Evolutionary conservation across 768 basidiomycete genomes (phyloP).

Genomic region (Termitomyces sp.): DNA sequence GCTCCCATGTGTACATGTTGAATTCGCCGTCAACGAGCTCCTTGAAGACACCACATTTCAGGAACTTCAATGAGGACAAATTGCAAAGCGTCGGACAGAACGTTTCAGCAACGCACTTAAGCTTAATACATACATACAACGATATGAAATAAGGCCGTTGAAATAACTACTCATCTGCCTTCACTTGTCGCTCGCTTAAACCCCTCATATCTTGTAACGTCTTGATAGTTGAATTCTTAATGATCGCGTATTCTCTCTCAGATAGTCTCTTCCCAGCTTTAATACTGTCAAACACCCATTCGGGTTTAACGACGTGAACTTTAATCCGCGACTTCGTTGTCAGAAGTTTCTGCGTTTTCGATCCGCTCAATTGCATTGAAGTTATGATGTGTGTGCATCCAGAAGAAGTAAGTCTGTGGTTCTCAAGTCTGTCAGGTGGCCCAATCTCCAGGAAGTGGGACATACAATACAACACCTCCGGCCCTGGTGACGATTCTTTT

Average conservation of each 20-base stretch:
- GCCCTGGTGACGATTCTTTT: conserved; percentile 60
- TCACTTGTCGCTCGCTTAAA: background rate
- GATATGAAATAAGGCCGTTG: background rate
- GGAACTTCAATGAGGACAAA: too few species aligned
- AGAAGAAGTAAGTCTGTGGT: conserved; percentile 44
- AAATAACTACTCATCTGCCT: background rate
- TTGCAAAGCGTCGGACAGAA: background rate
- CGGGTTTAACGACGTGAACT: conserved; percentile 64
- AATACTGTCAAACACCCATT: conserved; percentile 73
- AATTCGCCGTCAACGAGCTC: too few species aligned
- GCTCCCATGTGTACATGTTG: too few species aligned
- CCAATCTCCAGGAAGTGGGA: conserved; percentile 7
- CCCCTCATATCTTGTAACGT: conserved; percentile 33
- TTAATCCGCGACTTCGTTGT: conserved; percentile 43
- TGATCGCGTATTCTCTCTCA: conserved; percentile 55
- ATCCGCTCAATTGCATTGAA: conserved; percentile 63
- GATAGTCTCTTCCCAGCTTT: conserved; percentile 49
- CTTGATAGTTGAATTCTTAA: conserved; percentile 32
- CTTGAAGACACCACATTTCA: too few species aligned
- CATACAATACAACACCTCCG: conserved; percentile 65
- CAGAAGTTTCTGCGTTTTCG: conserved; percentile 65
- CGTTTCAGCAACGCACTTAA: background rate
- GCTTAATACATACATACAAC: too few species aligned
- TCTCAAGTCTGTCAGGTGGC: conserved; percentile 8
- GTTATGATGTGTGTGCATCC: conserved; percentile 78